Evolutionary conservation across 2,329 filamentous ascomycete species (phyloP).

Genomic region (Neurospora crassa): DNA sequence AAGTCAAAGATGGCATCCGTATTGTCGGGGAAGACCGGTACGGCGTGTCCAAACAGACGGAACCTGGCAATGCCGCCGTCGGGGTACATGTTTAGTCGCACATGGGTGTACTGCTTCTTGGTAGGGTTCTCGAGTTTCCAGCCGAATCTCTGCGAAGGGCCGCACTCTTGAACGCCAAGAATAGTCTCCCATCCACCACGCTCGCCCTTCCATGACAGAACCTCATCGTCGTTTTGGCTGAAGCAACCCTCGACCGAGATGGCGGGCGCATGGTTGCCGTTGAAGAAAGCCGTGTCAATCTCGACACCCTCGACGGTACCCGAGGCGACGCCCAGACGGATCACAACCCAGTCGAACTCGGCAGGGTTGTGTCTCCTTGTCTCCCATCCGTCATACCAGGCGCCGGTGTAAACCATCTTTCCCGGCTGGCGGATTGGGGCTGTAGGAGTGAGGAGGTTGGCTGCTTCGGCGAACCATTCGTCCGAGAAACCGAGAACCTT

Average conservation of each 20-base stretch:
- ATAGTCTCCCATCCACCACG: slow-evolving; percentile 63
- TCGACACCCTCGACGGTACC: slow-evolving; percentile 67
- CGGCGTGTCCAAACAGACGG: slow-evolving; percentile 64
- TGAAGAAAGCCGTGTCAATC: slow-evolving; percentile 74
- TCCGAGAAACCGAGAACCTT: slow-evolving; percentile 57
- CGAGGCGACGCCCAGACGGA: slow-evolving; percentile 58
- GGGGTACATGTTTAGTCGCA: slow-evolving; percentile 74
- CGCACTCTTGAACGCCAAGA: slow-evolving; percentile 59
- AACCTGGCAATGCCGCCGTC: slow-evolving; percentile 79
- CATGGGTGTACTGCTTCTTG: slow-evolving; percentile 65
- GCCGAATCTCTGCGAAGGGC: slow-evolving; percentile 61
- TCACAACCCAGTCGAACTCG: slow-evolving; percentile 57
- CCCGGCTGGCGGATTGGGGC: slow-evolving; percentile 53
- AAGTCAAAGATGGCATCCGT: slow-evolving; percentile 60
- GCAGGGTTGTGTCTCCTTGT: slow-evolving; percentile 56
- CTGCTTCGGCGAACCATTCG: slow-evolving; percentile 59
- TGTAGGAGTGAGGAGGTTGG: slow-evolving; percentile 55
- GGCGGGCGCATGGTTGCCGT: slow-evolving; percentile 71
- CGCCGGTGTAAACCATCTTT: slow-evolving; percentile 60
- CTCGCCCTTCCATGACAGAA: slow-evolving; percentile 49
- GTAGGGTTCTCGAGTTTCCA: slow-evolving; percentile 57
- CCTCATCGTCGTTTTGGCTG: slow-evolving; percentile 51
- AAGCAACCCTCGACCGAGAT: slow-evolving; percentile 72
- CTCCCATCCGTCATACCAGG: slow-evolving; percentile 66
- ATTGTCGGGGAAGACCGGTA: slow-evolving; percentile 65